Base-by-base conservation (phyloP, 2,329 filamentous ascomycete species). In the Ophiostoma montium region DNA sequence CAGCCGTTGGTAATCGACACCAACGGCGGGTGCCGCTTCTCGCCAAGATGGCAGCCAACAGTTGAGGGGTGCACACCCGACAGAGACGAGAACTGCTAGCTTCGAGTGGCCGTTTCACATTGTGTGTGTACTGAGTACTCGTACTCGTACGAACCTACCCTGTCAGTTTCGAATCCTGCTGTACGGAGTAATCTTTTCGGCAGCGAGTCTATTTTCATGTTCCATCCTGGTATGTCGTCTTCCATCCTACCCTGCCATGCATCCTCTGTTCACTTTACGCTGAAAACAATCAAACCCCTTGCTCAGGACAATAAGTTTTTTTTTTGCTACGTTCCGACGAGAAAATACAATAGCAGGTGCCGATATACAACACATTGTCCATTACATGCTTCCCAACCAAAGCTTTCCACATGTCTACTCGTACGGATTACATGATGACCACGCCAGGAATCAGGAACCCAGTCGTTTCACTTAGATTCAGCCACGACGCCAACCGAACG, bases 61-160 rank as follows among this genome's bases (percentile, higher is more conserved):
- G 5, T n/a, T 42, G 15, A 13, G 19, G 35, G n/a, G 30, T 35
- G 30, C 31, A 47, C 11, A 36, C 46, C 23, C 42, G 50, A 49
- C 35, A 47, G 44, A 32, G 33, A 30, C 36, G 35, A 30, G 12
- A 30, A 33, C 42, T 31, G 50, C 55, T 50, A 57, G 54, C 52
- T 54, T 42, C 31, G 30, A 19, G 52, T 53, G 58, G 51, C 55
- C 51, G 62, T 65, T 64, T 65, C 62, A 64, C 53, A 49, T 58
- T 51, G 43, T 52, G 55, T 55, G 53, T 54, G 55, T 53, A 50
- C 52, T n/a, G 47, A 53, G 35, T 53, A 50, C 55, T 47, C 44
- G n/a, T n/a, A n/a, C n/a, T n/a, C 50, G 54, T 55, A 51, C 43
- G 49, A 50, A 54, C 49, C 50, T 52, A 54, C 51, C 54, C 52